These are phyloP conservation scores for Talaromyces nanjingensis DNA, from an alignment of 495 filamentous ascomycete genomes.

Conservation along the genomic window DNA sequence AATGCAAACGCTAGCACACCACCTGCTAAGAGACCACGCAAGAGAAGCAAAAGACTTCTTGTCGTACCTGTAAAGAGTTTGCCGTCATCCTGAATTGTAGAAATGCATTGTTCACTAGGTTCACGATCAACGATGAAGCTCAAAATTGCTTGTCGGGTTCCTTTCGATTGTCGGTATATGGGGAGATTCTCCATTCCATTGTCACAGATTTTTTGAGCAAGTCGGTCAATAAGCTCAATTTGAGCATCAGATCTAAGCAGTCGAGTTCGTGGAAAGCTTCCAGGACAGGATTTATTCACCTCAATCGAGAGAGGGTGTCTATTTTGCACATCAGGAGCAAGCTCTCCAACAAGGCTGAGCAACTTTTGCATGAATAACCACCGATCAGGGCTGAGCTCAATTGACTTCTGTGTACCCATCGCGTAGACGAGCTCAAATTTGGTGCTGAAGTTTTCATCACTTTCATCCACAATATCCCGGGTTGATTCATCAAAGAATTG, in stretches of 20 bases:
- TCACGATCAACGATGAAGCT: slow-evolving; percentile 37
- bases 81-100: slow-evolving; percentile 27
- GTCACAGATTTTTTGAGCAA: slow-evolving; percentile 9
- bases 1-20: slow-evolving; percentile 51
- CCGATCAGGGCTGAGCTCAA: slow-evolving; percentile 47
- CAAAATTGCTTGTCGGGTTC: slow-evolving; percentile 27
- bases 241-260: neutral
- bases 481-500: slow-evolving; percentile 29
- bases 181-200: slow-evolving; percentile 14
- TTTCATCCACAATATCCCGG: slow-evolving; percentile 53
- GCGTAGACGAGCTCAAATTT: slow-evolving; percentile 57
- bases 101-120: slow-evolving; percentile 21
- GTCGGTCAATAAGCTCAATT: neutral
- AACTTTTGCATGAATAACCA: slow-evolving; percentile 51
- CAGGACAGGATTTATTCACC: too few relatives aligned
- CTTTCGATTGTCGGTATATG: slow-evolving; percentile 21
- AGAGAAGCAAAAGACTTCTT: slow-evolving; percentile 40
- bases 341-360: slow-evolving; percentile 30
- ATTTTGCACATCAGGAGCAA: slow-evolving; percentile 10
- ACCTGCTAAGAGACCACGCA: slow-evolving; percentile 54
- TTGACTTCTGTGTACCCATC: slow-evolving; percentile 42
- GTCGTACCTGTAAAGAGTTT: slow-evolving; percentile 26
- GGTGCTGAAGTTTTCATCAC: slow-evolving; percentile 52
- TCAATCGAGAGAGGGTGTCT: slow-evolving; percentile 26
- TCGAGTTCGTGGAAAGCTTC: slow-evolving; percentile 2